Evolutionary conservation across 108 stramenopile genomes (phyloP).

Genomic region (Craspedostauros australis): DNA sequence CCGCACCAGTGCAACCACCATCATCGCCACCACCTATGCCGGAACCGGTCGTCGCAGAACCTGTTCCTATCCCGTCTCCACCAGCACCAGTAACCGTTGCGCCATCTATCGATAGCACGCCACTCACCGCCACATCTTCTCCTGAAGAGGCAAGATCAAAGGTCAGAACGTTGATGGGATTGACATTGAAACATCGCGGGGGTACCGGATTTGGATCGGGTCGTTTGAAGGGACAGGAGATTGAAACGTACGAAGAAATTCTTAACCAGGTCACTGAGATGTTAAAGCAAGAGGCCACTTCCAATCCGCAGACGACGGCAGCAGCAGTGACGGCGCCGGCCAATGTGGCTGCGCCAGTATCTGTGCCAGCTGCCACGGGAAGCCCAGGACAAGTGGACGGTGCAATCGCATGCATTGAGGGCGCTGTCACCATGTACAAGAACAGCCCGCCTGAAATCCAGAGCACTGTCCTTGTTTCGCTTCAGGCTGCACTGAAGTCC

Average conservation of each 20-base stretch:
- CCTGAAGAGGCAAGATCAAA: constrained; percentile 42
- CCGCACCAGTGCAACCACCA: not conserved
- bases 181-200: constrained; percentile 80
- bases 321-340: not conserved
- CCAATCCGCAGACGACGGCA: not conserved
- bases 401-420: constrained; percentile 69
- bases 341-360: constrained; percentile 12
- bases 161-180: constrained; percentile 68
- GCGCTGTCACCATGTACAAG: constrained; percentile 71
- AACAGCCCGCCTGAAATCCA: constrained; percentile 48
- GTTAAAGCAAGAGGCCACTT: constrained; percentile 37
- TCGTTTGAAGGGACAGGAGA: constrained; percentile 52
- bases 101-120: not conserved
- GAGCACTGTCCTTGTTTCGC: constrained; percentile 40
- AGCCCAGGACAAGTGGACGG: constrained; percentile 46
- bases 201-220: constrained; percentile 82
- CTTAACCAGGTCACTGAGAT: constrained; percentile 34
- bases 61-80: constrained; percentile 2
- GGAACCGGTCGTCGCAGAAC: constrained; percentile 11
- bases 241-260: constrained; percentile 38
- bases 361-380: constrained; percentile 11
- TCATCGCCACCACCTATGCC: not conserved
- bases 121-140: constrained; percentile 11
- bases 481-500: constrained; percentile 65
- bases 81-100: constrained; percentile 7